phyloP scores from a whole-genome alignment of 2,329 filamentous ascomycete species.

The Colletotrichum nymphaeae region DNA sequence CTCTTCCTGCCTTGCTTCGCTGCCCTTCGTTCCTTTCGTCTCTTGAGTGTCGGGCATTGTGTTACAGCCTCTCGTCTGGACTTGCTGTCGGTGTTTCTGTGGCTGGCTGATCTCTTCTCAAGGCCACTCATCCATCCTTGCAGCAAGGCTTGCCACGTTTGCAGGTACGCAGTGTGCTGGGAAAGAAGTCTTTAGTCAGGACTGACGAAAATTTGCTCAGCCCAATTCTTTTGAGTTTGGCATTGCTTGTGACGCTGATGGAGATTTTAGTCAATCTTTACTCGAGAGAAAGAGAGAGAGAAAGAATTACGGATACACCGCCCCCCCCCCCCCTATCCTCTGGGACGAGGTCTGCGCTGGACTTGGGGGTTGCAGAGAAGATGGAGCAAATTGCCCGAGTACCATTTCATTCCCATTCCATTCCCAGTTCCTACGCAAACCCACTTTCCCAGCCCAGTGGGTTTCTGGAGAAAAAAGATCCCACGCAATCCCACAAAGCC shows the following conservation, averaged over 20 bases:
- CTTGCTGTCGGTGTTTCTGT: not conserved
- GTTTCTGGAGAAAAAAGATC: not conserved
- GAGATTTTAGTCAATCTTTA: not conserved
- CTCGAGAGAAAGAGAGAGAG: not conserved
- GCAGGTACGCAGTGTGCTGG: not conserved
- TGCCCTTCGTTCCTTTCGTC: not conserved
- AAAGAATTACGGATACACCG: not conserved
- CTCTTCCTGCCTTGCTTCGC: too few species aligned
- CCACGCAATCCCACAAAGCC: not conserved
- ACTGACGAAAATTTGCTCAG: not conserved
- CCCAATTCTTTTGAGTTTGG: not conserved
- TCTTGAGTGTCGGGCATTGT: not conserved
- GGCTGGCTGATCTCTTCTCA: not conserved
- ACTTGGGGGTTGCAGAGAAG: not conserved
- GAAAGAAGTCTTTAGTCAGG: not conserved
- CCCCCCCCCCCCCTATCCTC: not conserved
- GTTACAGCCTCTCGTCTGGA: not conserved
- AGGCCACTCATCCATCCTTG: too few species aligned
- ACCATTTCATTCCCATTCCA: not conserved
- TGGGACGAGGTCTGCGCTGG: not conserved
- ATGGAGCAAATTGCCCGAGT: not conserved
- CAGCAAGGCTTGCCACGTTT: too few species aligned
- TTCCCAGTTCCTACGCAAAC: not conserved
- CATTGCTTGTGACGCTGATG: not conserved
- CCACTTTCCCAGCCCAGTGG: slow-evolving; percentile 12